Evolutionary conservation across 768 basidiomycete species (phyloP).

Genomic region (Lyophyllum shimeji): DNA sequence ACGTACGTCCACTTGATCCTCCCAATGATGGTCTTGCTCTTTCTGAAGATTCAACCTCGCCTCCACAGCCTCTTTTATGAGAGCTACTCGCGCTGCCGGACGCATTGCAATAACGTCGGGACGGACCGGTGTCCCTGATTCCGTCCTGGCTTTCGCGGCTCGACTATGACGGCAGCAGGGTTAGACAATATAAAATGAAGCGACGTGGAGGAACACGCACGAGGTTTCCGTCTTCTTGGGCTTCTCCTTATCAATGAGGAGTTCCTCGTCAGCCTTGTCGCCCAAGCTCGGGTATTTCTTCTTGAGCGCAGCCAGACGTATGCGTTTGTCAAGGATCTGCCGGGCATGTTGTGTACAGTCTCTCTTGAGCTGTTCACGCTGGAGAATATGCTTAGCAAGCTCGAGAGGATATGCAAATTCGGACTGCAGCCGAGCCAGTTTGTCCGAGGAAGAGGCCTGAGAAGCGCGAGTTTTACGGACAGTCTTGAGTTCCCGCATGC

Average conservation of each 20-base stretch:
- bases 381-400: constrained; percentile 64
- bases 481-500: constrained; percentile 90
- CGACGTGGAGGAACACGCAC: constrained; percentile 22
- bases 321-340: constrained; percentile 74
- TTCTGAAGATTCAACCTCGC: constrained; percentile 57
- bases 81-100: constrained; percentile 63
- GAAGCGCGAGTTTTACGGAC: constrained; percentile 92
- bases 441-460: constrained; percentile 89
- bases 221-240: constrained; percentile 55
- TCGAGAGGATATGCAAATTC: constrained; percentile 76
- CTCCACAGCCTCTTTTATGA: constrained; percentile 63
- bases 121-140: constrained; percentile 36
- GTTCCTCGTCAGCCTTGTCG: constrained; percentile 66
- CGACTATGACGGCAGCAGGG: constrained; percentile 35
- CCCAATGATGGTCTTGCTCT: constrained; percentile 79
- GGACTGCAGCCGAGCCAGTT: constrained; percentile 73
- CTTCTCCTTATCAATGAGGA: constrained; percentile 69
- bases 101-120: constrained; percentile 47
- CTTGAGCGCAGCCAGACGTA: constrained; percentile 75
- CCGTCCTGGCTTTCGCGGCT: constrained; percentile 54
- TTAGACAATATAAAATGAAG: neutral
- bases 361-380: constrained; percentile 76
- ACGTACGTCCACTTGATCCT: constrained; percentile 80
- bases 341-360: constrained; percentile 55
- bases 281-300: constrained; percentile 63